phyloP scores from a whole-genome alignment of 768 basidiomycete species.

The Termitomyces sp. region DNA sequence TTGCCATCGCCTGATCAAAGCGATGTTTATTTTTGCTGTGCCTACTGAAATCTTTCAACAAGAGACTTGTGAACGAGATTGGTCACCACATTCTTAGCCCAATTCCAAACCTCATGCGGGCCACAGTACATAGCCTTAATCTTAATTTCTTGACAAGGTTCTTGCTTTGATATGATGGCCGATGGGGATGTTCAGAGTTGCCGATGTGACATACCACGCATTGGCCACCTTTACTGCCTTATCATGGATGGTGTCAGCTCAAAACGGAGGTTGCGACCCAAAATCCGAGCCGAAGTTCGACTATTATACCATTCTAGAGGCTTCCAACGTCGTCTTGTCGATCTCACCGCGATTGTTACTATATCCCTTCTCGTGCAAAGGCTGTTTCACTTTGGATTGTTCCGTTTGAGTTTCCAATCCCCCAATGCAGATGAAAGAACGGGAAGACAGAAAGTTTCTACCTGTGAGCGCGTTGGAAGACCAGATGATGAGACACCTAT shows the following conservation, averaged over 20 bases:
- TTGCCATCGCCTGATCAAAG: too few species aligned
- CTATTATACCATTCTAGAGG: neutral
- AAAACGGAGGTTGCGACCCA: neutral
- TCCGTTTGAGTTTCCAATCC: neutral
- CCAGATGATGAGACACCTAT: constrained; percentile 10
- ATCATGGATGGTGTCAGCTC: neutral
- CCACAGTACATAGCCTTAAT: neutral
- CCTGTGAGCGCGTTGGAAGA: constrained; percentile 4
- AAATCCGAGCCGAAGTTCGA: neutral
- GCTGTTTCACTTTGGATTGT: constrained; percentile 1
- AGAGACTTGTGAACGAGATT: neutral
- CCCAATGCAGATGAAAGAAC: neutral
- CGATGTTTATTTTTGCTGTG: too few species aligned
- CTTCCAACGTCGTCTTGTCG: neutral
- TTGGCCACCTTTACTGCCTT: neutral
- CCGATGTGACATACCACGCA: neutral
- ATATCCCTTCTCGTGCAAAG: neutral
- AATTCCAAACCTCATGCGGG: neutral
- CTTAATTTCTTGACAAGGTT: neutral
- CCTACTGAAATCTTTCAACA: too few species aligned
- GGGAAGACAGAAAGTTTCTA: neutral
- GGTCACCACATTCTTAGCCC: neutral
- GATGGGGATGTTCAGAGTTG: neutral
- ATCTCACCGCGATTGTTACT: neutral
- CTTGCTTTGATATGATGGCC: neutral